These are phyloP conservation scores for Magnaporthiopsis incrustans DNA, from an alignment of 2,329 filamentous ascomycete species.

Conservation along the genomic window DNA sequence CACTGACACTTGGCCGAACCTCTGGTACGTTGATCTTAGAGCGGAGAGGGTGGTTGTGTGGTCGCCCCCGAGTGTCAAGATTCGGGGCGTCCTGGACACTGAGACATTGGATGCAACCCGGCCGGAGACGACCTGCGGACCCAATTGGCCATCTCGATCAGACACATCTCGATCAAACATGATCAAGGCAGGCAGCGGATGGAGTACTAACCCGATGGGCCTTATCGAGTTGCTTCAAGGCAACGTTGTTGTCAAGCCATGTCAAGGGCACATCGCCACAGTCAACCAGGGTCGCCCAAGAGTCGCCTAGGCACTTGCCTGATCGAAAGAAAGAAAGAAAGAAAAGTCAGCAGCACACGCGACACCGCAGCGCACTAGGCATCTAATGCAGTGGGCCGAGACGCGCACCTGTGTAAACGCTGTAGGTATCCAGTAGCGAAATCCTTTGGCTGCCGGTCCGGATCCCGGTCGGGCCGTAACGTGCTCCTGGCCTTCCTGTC, in stretches of 20 bases:
- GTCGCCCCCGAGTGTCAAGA: constrained; percentile 57
- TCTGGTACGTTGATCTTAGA: constrained; percentile 47
- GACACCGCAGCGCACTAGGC: not conserved
- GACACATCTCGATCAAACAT: too few species aligned
- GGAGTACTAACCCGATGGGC: constrained; percentile 42
- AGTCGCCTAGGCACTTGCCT: constrained; percentile 56
- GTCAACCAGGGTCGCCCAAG: constrained; percentile 68
- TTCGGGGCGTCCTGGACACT: constrained; percentile 36
- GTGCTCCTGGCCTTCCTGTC: constrained; percentile 20
- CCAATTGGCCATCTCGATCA: too few species aligned
- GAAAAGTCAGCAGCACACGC: constrained; percentile 2
- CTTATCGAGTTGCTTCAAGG: constrained; percentile 66
- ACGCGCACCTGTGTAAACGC: constrained; percentile 17
- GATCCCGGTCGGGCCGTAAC: constrained; percentile 21
- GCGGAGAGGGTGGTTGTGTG: constrained; percentile 57
- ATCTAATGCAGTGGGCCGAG: not conserved
- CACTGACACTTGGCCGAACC: constrained; percentile 48
- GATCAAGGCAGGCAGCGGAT: too few species aligned
- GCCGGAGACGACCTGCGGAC: constrained; percentile 13
- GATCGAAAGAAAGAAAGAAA: not conserved
- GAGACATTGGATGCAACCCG: constrained; percentile 32
- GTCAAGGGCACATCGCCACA: constrained; percentile 74
- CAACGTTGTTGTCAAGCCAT: constrained; percentile 68
- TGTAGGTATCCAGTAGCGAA: constrained; percentile 14
- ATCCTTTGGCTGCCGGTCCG: constrained; percentile 19